Evolutionary conservation across 192 early-diverging fungal genomes (phyloP), one percentile per base, ranked within the genome.

Genomic region (Podila horticola): DNA sequence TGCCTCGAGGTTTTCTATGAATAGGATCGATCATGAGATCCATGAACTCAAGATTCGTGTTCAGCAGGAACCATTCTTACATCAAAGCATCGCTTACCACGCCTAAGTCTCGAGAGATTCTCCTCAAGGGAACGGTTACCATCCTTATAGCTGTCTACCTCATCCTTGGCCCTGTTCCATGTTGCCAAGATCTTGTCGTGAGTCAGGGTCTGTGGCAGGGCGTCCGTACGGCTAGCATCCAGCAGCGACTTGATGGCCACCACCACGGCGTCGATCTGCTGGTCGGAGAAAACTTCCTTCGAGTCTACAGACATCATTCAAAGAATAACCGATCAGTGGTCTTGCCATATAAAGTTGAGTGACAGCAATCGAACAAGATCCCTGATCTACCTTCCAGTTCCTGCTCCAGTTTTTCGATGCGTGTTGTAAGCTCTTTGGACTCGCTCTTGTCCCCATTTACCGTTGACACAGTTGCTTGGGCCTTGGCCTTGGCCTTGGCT

Each of bases 241-340:
- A 68, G 49, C 52, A 69, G 55, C 0, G 60, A 31, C 55, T 62
- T 51, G 19, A 62, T 69, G 12, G 65, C 60, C 13, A 61, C 48
- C n/a, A 49, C 59, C 38, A 68, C 74, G 20, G 62, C 67, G 2
- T 69, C 34, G 31, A 62, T 41, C 10, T 75, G 66, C 12, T 60
- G 8, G 22, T 64, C 50, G 26, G 67, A 62, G 38, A 75, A 58
- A n/a, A 20, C 50, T 28, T 75, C 74, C 74, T 75, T 75, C 28
- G 66, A 75, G 34, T 20, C 62, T 75, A 50, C 29, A 20, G 59
- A 45, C 3, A 38, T 59, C 7, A 55, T 24, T 5, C 52, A n/a
- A n/a, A 55, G 52, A 55, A 11, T 3, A 17, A 24, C 24, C 17
- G 24, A 11, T 55, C 41, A 45, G 8, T 17, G 13, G 1, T 45